These are phyloP conservation scores for Telopea speciosissima DNA, from an alignment of 177 flowering plant genomes.

Conservation along the genomic window DNA sequence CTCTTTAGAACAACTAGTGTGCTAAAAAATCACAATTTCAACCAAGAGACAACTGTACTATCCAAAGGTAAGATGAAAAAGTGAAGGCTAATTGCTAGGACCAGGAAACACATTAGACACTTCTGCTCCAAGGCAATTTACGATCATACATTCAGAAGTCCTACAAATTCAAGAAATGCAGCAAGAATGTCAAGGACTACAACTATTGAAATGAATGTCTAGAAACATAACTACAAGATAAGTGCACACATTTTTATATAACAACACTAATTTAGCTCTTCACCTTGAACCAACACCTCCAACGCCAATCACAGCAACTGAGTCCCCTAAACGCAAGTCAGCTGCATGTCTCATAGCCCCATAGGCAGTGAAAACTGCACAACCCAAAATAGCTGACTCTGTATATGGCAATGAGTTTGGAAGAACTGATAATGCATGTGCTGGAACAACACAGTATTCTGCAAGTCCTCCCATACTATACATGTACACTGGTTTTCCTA, in stretches of 20 bases:
- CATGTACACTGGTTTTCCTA: slow-evolving; percentile 92
- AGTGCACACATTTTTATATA: neutral
- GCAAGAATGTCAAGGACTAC: neutral
- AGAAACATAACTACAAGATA: neutral
- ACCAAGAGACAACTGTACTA: neutral
- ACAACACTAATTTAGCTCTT: neutral
- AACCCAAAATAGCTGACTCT: slow-evolving; percentile 93
- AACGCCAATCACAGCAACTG: slow-evolving; percentile 93
- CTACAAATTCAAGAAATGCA: neutral
- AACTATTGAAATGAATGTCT: too few species aligned
- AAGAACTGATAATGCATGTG: slow-evolving; percentile 61
- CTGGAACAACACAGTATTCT: slow-evolving; percentile 94
- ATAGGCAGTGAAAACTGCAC: slow-evolving; percentile 98
- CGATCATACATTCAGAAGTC: neutral
- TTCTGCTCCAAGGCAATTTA: neutral
- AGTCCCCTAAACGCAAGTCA: slow-evolving; percentile 83
- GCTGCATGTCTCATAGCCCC: slow-evolving; percentile 99
- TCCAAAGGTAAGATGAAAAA: neutral
- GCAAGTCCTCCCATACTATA: slow-evolving; percentile 99
- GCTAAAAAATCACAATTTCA: neutral
- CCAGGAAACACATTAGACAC: too few species aligned
- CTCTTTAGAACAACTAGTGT: neutral
- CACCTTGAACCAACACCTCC: slow-evolving; percentile 99
- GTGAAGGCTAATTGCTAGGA: neutral
- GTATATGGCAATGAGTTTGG: slow-evolving; percentile 79